Conservation (phyloP, 306 rosid genomes). For the Coriaria nepalensis region DNA sequence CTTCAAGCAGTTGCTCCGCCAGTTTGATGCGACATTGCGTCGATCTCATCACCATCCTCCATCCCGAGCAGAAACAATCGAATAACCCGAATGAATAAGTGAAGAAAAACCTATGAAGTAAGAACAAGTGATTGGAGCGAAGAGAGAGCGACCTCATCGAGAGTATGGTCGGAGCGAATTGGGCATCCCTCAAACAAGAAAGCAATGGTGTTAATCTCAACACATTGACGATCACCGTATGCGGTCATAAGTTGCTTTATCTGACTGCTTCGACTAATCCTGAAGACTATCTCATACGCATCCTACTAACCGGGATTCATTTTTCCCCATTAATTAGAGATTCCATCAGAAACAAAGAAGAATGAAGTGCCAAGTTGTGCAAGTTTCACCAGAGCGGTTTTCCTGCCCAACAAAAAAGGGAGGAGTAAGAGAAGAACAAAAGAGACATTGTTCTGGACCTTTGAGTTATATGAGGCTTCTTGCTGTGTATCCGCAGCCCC, state of each 20-base stretch:
- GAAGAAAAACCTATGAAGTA: background rate
- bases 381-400: too few relatives aligned
- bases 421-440: too few relatives aligned
- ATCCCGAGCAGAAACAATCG: slow-evolving; percentile 31
- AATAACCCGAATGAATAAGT: background rate
- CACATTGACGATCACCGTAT: slow-evolving; percentile 26
- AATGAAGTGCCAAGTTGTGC: too few relatives aligned
- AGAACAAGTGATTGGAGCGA: background rate
- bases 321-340: too few relatives aligned
- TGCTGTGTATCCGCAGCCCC: too few relatives aligned
- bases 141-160: slow-evolving; percentile 25
- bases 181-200: slow-evolving; percentile 33
- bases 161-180: slow-evolving; percentile 28
- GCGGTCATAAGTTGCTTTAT: slow-evolving; percentile 32
- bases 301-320: slow-evolving; percentile 23
- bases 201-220: slow-evolving; percentile 12
- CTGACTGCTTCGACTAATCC: slow-evolving; percentile 24
- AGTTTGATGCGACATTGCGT: slow-evolving; percentile 42
- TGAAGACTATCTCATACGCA: slow-evolving; percentile 30
- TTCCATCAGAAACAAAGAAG: too few relatives aligned
- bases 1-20: too few relatives aligned
- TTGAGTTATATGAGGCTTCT: too few relatives aligned
- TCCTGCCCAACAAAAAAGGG: too few relatives aligned
- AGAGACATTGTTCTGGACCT: too few relatives aligned
- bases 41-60: slow-evolving; percentile 48